phyloP scores from a whole-genome alignment of 2,329 filamentous ascomycete species.

The Sporothrix inflata region DNA sequence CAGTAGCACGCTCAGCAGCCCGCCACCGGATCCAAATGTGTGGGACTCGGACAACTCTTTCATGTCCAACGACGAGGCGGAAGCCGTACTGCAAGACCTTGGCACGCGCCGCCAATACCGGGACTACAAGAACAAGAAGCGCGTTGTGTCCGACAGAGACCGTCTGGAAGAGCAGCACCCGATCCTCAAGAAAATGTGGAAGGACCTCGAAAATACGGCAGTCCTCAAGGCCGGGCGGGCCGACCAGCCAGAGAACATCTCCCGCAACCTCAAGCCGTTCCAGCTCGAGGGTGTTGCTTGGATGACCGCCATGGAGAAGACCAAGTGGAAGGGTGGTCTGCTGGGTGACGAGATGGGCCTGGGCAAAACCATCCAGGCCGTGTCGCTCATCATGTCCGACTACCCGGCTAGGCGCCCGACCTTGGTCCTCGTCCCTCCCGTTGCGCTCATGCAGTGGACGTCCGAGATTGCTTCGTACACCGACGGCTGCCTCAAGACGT shows the following conservation, averaged over 20 bases:
- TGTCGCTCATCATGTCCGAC: slow-evolving; percentile 97
- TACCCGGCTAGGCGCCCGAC: slow-evolving; percentile 82
- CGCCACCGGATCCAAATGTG: background rate
- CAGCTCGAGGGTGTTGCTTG: slow-evolving; percentile 92
- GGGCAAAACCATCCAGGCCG: slow-evolving; percentile 97
- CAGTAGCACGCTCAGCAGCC: slow-evolving; percentile 15
- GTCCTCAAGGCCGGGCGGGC: slow-evolving; percentile 66
- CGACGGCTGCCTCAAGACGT: slow-evolving; percentile 83
- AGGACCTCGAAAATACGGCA: slow-evolving; percentile 68
- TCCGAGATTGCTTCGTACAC: slow-evolving; percentile 81
- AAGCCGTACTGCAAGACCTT: background rate
- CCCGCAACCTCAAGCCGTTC: slow-evolving; percentile 84
- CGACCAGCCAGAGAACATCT: slow-evolving; percentile 75
- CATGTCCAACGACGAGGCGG: background rate
- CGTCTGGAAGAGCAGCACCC: slow-evolving; percentile 79
- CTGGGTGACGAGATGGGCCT: slow-evolving; percentile 98
- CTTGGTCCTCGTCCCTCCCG: slow-evolving; percentile 86
- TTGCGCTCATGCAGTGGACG: slow-evolving; percentile 95
- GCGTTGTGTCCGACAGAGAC: slow-evolving; percentile 56
- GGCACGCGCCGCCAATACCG: slow-evolving; percentile 43
- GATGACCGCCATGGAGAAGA: slow-evolving; percentile 90
- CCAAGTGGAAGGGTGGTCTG: slow-evolving; percentile 82
- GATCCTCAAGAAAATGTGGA: slow-evolving; percentile 82
- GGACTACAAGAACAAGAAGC: slow-evolving; percentile 36
- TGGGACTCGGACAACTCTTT: background rate